Percentiles rank a stretch among this genome's conserved stretches.
Evolutionary conservation across 495 filamentous ascomycete species (phyloP).

Genomic region (Penicillium antarcticum): DNA sequence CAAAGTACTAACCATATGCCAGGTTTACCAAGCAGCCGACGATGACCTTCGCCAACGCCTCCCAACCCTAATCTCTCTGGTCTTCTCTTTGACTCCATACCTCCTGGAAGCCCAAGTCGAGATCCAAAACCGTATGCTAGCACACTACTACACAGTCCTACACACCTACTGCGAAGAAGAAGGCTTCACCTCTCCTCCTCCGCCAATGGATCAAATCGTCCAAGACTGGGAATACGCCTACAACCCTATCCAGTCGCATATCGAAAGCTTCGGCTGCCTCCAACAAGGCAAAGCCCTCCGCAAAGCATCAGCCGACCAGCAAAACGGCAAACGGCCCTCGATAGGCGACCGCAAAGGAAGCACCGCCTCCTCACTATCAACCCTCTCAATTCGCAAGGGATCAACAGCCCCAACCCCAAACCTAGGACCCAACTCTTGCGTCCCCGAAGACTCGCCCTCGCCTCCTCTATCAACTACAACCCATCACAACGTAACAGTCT

Average conservation of each 20-base stretch:
- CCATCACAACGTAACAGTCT: conserved; percentile 12
- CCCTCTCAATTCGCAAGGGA: conserved; percentile 8
- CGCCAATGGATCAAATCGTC: conserved; percentile 69
- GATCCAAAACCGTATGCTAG: conserved; percentile 81
- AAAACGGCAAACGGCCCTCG: conserved; percentile 29
- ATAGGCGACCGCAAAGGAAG: conserved; percentile 17
- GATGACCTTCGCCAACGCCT: conserved; percentile 72
- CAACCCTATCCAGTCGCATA: conserved; percentile 60
- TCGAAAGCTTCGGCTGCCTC: conserved; percentile 71
- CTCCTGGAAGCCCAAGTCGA: conserved; percentile 71
- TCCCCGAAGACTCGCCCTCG: conserved; percentile 10
- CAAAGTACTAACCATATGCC: conserved; percentile 1
- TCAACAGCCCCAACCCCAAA: conserved; percentile 18
- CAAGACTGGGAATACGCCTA: conserved; percentile 65
- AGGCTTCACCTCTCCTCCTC: conserved; percentile 69
- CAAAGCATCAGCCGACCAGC: conserved; percentile 52
- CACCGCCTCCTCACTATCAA: conserved; percentile 8
- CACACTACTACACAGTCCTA: conserved; percentile 78
- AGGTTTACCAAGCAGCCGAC: conserved; percentile 84
- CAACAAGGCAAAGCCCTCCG: conserved; percentile 73
- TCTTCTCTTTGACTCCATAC: conserved; percentile 77
- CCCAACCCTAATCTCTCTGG: conserved; percentile 69
- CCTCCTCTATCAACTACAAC: conserved; percentile 19
- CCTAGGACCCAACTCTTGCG: conserved; percentile 18
- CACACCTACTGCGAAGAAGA: conserved; percentile 73